A percentile compares a stretch with the other conserved stretches of the same genome.
phyloP scores from a whole-genome alignment of 2,329 filamentous ascomycete species.

The Aspergillus versicolor region DNA sequence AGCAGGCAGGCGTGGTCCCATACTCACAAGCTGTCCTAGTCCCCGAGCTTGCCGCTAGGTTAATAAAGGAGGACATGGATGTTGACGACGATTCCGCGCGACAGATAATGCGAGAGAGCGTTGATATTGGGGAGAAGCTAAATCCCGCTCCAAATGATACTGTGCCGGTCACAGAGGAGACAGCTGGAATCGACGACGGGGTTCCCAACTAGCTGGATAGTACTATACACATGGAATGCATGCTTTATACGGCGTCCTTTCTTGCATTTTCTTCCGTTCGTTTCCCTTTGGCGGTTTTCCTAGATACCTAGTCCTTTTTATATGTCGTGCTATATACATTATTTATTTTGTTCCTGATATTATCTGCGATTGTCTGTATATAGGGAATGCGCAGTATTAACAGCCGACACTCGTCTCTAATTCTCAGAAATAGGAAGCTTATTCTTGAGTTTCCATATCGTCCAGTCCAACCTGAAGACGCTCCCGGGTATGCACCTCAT shows the following conservation, averaged over 20 bases:
- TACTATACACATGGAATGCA: neutral
- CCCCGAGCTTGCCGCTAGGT: constrained; percentile 61
- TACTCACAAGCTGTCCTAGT: constrained; percentile 76
- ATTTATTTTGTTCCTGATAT: neutral
- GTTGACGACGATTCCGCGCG: constrained; percentile 48
- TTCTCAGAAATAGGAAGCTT: neutral
- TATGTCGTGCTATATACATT: neutral
- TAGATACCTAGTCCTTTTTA: neutral
- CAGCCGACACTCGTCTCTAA: neutral
- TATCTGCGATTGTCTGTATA: neutral
- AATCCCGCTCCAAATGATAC: constrained; percentile 64
- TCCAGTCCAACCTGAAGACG: too few species aligned
- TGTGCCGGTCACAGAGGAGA: constrained; percentile 32
- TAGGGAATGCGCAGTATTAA: neutral
- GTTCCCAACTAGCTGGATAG: neutral
- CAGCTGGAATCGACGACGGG: neutral
- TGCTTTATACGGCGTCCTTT: neutral
- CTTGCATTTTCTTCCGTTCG: neutral
- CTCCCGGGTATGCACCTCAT: too few species aligned
- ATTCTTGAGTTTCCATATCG: too few species aligned
- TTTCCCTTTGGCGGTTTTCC: neutral
- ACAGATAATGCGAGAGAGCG: constrained; percentile 65
- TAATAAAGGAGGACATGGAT: constrained; percentile 61
- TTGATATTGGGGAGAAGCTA: constrained; percentile 64
- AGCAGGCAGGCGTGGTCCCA: constrained; percentile 63